These are phyloP conservation scores for Starmerella bombicola DNA, from an alignment of 805 yeast genomes.

Conservation along the genomic window DNA sequence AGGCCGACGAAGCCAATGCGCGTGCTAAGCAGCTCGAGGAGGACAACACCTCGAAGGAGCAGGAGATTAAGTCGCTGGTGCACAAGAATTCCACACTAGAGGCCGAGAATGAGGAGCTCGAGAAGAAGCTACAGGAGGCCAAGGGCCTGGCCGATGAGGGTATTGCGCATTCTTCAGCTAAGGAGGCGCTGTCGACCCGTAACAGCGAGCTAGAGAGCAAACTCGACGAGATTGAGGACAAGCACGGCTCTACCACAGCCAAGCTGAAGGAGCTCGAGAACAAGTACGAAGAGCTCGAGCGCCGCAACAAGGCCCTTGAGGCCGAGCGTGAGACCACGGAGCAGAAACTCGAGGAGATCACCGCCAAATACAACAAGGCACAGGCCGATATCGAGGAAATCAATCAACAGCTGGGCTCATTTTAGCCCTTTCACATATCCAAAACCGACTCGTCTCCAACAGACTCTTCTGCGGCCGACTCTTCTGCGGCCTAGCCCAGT, in stretches of 20 bases:
- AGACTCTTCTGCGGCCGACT: too few species aligned
- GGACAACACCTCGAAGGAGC: conserved; percentile 82
- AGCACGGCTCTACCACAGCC: conserved; percentile 84
- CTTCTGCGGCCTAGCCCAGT: too few species aligned
- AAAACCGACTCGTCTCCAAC: too few species aligned
- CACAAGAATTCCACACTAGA: conserved; percentile 87
- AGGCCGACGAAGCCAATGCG: conserved; percentile 73
- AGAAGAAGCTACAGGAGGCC: conserved; percentile 56
- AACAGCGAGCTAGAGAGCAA: conserved; percentile 80
- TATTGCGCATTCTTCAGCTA: conserved; percentile 71
- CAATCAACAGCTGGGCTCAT: conserved; percentile 80
- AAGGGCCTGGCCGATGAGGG: conserved; percentile 87
- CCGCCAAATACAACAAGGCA: conserved; percentile 67
- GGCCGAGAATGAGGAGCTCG: conserved; percentile 61
- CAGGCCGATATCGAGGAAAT: conserved; percentile 93
- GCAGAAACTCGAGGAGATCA: conserved; percentile 77
- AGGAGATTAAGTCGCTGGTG: conserved; percentile 82
- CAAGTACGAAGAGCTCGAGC: conserved; percentile 90
- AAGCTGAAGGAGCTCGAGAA: conserved; percentile 91
- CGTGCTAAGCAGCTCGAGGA: conserved; percentile 85
- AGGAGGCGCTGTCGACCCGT: conserved; percentile 85
- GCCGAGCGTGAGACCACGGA: conserved; percentile 85
- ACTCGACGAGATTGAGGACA: conserved; percentile 78
- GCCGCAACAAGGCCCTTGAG: conserved; percentile 85
- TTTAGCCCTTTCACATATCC: conserved; percentile 23